Base-by-base conservation (phyloP, 345 rosid species). In the Rhodamnia rubescens region DNA sequence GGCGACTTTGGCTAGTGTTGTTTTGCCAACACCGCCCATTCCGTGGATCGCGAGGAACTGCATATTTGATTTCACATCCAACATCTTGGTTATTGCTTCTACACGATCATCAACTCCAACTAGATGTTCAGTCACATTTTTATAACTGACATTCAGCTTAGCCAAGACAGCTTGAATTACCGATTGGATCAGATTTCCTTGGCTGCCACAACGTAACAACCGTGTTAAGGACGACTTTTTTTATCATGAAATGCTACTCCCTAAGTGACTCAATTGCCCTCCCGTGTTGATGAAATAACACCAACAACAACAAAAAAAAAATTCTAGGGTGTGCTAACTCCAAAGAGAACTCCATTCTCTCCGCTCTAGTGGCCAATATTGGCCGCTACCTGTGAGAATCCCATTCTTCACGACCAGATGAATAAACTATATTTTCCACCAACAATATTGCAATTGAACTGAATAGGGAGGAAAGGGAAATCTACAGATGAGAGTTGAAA, bases 361-460 rank as follows among this genome's bases (percentile, higher is more conserved):
- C 47, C 47, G 47, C 47, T 44, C 47, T 44, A 44, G 8, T 6
- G 0, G 1, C 3, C 14, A 0, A n/a, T 57, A 11, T 57, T 24
- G 29, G 61, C 64, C 13, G 12, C 64, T 26, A 26, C 32, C 32
- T 0, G 5, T n/a, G 69, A 58, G 69, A 58, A 58, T n/a, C 26
- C 64, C 32, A 58, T 58, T 12, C 64, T 58, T 2, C 51, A 9
- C 7, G 0, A 57, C 8, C 16, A 58, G 0, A 58, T n/a, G 36
- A n/a, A 58, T 58, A 58, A 58, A 58, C 15, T 58, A 58, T n/a
- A 13, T 12, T 61, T 57, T 61, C 29, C 74, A 61, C 40, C 74
- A 27, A 14, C 40, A 61, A 61, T 61, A 27, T 32, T 4, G 0
- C 21, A 29, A 29, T 1, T 1, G 0, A 61, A 61, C 0, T 27